Evolutionary conservation across 306 rosid species (phyloP).

Genomic region (Quercus wislizeni): DNA sequence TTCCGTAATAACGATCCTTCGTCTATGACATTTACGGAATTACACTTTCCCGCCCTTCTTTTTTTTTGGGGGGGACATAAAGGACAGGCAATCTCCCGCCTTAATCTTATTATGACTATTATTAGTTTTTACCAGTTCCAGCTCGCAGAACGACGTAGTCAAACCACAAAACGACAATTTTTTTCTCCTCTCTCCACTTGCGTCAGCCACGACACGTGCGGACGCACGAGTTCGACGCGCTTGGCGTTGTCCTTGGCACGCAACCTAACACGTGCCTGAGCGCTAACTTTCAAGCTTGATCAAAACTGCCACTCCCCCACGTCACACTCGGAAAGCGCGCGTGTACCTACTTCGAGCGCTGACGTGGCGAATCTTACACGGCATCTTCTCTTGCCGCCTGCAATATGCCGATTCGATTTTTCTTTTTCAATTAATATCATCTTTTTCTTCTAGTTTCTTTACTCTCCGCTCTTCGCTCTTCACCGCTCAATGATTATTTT

Average conservation of each 20-base stretch:
- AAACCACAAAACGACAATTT: conserved; percentile 15
- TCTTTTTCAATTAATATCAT: neutral
- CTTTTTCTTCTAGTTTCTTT: neutral
- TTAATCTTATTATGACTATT: no score
- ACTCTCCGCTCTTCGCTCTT: no score
- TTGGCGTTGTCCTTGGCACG: neutral
- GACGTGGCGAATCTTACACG: conserved; percentile 17
- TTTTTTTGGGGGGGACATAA: no score
- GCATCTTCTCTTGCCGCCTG: conserved; percentile 7
- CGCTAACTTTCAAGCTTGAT: neutral
- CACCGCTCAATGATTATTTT: no score
- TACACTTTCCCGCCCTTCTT: no score
- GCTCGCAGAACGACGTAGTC: conserved; percentile 8
- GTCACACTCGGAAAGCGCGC: conserved; percentile 3
- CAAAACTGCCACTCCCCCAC: neutral
- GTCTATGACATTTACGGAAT: neutral
- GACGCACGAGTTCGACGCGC: neutral
- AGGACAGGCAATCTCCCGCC: neutral
- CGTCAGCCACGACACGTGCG: conserved; percentile 17
- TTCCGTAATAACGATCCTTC: no score
- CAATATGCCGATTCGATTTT: neutral
- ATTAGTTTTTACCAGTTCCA: neutral
- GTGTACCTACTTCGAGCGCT: neutral
- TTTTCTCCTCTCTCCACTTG: neutral
- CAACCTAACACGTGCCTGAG: neutral